Evolutionary conservation across 1,284 basidiomycete species (phyloP), one percentile per base, ranked within the genome.

Genomic region (Trichosporon asahii): DNA sequence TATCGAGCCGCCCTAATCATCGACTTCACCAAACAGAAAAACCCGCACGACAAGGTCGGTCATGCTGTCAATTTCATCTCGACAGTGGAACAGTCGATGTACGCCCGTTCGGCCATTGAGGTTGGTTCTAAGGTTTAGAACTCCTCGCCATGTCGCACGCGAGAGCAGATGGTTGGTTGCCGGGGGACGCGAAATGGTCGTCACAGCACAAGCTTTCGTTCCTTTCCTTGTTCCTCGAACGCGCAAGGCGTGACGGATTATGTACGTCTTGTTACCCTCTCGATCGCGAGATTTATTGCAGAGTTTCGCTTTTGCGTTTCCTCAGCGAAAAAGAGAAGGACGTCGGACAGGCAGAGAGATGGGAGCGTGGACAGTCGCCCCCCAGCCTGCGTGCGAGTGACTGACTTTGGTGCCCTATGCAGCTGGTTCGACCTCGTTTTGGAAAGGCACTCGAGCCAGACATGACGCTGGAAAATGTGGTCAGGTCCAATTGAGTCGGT

Each of bases 201-300:
- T n/a, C 29, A n/a, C 57, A 5, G 15, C 6, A 61, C 57, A 61
- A 61, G 57, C 57, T 61, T 61, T 61, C 57, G 57, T 61, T 33
- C 57, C 57, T 61, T 18, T 31, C n/a, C 6, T 61, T 11, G 57
- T 61, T 61, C 57, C 57, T 61, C 33, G 57, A 14, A 31, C 57
- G 57, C 27, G 57, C 57, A 31, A 31, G 57, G 57, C 57, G 57
- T 61, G 57, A 61, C 57, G 57, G 57, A 61, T 29, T 31, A 61
- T 61, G 57, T 61, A 61, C 57, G 27, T 61, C 2, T 61, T 18
- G 57, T 61, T 61, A 61, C 57, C 27, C 9, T 61, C 29, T 61
- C 29, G 27, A 61, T 61, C 49, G n/a, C 21, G 49, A 53, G 23
- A 53, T 18, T 18, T 33, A 61, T 33, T 61, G 57, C 49, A 9